phyloP scores from a whole-genome alignment of 345 rosid species.

The Mallotus nudiflorus region DNA sequence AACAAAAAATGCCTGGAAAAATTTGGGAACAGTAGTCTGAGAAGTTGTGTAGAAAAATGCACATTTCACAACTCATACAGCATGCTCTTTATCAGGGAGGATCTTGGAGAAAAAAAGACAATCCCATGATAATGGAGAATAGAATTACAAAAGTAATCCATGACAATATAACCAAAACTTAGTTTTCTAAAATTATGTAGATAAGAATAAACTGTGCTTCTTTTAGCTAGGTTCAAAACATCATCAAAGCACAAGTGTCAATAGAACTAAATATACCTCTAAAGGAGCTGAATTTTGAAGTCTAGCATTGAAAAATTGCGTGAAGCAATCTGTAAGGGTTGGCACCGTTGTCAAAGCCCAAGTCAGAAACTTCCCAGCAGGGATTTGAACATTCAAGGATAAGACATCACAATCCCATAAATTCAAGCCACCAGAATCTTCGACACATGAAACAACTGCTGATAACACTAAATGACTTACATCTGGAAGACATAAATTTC shows the following conservation, averaged over 20 bases:
- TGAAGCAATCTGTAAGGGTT: slow-evolving; percentile 55
- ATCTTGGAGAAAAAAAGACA: not conserved
- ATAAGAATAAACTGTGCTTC: not conserved
- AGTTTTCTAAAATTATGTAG: not conserved
- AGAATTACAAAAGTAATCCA: not conserved
- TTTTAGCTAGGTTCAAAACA: no score
- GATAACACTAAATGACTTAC: slow-evolving; percentile 57
- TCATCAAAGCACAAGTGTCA: not conserved
- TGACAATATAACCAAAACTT: not conserved
- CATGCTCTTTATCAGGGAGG: not conserved
- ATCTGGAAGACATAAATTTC: slow-evolving; percentile 55
- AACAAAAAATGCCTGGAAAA: not conserved
- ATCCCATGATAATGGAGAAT: not conserved
- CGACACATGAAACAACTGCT: slow-evolving; percentile 61
- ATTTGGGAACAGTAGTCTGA: not conserved
- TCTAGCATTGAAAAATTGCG: slow-evolving; percentile 53
- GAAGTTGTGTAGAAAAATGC: not conserved
- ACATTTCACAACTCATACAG: not conserved
- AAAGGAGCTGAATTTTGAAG: slow-evolving; percentile 37
- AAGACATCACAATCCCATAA: slow-evolving; percentile 55
- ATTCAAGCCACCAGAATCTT: slow-evolving; percentile 46
- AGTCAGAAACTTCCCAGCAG: slow-evolving; percentile 60
- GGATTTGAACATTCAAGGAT: slow-evolving; percentile 52
- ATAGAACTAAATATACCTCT: slow-evolving; percentile 44
- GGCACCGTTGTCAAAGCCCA: slow-evolving; percentile 68